Evolutionary conservation across 106 monocot species (phyloP).

Genomic region (Alisma plantagoaquatica): DNA sequence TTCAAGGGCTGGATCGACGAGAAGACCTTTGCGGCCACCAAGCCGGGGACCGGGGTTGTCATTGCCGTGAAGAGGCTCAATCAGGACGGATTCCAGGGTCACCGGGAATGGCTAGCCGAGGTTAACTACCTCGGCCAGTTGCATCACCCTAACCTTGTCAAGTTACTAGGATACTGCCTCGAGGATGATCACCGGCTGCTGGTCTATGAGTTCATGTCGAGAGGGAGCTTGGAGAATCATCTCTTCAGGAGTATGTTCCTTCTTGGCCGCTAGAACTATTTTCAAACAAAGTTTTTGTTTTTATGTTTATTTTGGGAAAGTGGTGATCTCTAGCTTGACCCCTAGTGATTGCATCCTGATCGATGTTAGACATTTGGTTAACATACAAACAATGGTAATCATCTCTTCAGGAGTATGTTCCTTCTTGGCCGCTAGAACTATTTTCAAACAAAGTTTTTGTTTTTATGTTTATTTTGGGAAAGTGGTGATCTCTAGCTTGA

Average conservation of each 20-base stretch:
- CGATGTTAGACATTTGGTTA: no score
- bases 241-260: conserved; percentile 17
- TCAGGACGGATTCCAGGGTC: conserved; percentile 20
- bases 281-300: no score
- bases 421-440: no score
- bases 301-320: no score
- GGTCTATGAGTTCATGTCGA: conserved; percentile 23
- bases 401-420: conserved; percentile 20
- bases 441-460: no score
- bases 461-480: no score
- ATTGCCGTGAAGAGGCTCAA: conserved; percentile 26
- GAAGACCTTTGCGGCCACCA: conserved; percentile 9
- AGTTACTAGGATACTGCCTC: conserved; percentile 22
- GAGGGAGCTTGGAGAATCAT: conserved; percentile 26
- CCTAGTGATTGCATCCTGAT: no score
- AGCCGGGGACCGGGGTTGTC: conserved; percentile 18
- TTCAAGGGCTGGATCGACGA: conserved; percentile 32
- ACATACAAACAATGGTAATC: no score
- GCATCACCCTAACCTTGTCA: conserved; percentile 22
- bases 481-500: no score
- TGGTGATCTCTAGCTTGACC: no score
- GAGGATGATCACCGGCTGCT: conserved; percentile 27
- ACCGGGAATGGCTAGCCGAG: conserved; percentile 23
- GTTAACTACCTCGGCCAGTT: conserved; percentile 26
- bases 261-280: no score